These are phyloP conservation scores for Cercospora citrullina DNA, from an alignment of 2,329 filamentous ascomycete species.

Conservation along the genomic window DNA sequence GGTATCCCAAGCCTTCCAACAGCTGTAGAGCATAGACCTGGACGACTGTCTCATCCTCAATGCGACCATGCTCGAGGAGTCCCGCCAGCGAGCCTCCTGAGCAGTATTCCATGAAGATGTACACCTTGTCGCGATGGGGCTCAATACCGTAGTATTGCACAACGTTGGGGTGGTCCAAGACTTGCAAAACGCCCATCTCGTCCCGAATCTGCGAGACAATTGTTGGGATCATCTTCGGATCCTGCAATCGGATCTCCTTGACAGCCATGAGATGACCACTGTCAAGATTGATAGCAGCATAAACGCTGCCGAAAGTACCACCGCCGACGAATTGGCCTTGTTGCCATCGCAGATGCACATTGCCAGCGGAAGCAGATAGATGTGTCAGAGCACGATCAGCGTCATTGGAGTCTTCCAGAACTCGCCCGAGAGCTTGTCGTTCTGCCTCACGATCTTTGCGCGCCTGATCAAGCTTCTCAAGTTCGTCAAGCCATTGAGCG, in stretches of 20 bases:
- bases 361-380: constrained; percentile 89
- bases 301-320: constrained; percentile 95
- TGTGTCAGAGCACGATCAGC: constrained; percentile 93
- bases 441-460: constrained; percentile 80
- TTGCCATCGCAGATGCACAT: constrained; percentile 95
- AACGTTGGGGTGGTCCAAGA: constrained; percentile 94
- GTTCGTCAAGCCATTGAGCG: constrained; percentile 70
- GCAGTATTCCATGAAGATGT: constrained; percentile 99
- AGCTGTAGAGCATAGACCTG: constrained; percentile 96
- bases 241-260: constrained; percentile 95
- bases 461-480: constrained; percentile 74
- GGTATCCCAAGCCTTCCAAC: constrained; percentile 87
- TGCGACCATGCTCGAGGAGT: constrained; percentile 89
- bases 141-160: constrained; percentile 98
- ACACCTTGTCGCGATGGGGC: constrained; percentile 97
- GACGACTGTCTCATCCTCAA: constrained; percentile 96
- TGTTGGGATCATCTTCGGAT: constrained; percentile 91
- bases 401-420: constrained; percentile 92
- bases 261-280: constrained; percentile 96
- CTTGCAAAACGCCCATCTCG: constrained; percentile 94
- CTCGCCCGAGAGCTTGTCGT: constrained; percentile 81
- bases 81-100: constrained; percentile 89
- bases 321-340: constrained; percentile 98
- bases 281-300: constrained; percentile 95
- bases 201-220: constrained; percentile 93